Percentiles rank a stretch among this genome's conserved stretches.
phyloP scores from a whole-genome alignment of 495 filamentous ascomycete genomes.

The Penicillium turbatum region DNA sequence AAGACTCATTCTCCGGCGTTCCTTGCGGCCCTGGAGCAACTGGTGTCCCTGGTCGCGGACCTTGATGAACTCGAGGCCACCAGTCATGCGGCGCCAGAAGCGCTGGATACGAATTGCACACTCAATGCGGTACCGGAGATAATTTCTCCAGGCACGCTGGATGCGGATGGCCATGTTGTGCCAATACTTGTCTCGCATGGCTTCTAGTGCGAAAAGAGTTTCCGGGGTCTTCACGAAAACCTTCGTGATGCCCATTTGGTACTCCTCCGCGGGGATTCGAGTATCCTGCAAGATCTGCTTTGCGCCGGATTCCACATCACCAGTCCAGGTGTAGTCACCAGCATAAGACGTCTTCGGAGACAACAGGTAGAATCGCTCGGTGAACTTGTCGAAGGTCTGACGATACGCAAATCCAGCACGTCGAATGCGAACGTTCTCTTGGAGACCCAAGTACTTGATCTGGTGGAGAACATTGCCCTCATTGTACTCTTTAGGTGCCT shows the following conservation, averaged over 20 bases:
- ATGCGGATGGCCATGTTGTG: conserved; percentile 99
- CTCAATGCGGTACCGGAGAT: conserved; percentile 85
- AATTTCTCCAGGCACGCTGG: conserved; percentile 95
- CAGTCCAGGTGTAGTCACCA: conserved; percentile 94
- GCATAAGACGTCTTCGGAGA: conserved; percentile 94
- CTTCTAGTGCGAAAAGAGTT: conserved; percentile 93
- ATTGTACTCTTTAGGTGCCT: conserved; percentile 89
- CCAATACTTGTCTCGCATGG: conserved; percentile 97
- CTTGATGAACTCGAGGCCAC: conserved; percentile 81
- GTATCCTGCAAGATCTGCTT: conserved; percentile 95
- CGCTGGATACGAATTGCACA: conserved; percentile 91
- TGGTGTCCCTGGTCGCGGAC: conserved; percentile 86
- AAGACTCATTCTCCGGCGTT: conserved; percentile 83
- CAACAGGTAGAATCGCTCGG: conserved; percentile 93
- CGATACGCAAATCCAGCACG: conserved; percentile 96
- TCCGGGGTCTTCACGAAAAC: conserved; percentile 99
- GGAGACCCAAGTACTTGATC: conserved; percentile 97
- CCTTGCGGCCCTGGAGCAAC: conserved; percentile 78
- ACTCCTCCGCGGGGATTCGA: conserved; percentile 89
- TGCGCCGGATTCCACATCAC: conserved; percentile 79
- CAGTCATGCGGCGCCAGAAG: conserved; percentile 88
- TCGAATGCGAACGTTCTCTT: conserved; percentile 97
- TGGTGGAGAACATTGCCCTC: conserved; percentile 90
- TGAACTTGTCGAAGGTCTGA: conserved; percentile 97
- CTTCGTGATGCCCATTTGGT: conserved; percentile 95